Conservation (phyloP, 371 early-diverging fungal species). For the Mucor saturninus region DNA sequence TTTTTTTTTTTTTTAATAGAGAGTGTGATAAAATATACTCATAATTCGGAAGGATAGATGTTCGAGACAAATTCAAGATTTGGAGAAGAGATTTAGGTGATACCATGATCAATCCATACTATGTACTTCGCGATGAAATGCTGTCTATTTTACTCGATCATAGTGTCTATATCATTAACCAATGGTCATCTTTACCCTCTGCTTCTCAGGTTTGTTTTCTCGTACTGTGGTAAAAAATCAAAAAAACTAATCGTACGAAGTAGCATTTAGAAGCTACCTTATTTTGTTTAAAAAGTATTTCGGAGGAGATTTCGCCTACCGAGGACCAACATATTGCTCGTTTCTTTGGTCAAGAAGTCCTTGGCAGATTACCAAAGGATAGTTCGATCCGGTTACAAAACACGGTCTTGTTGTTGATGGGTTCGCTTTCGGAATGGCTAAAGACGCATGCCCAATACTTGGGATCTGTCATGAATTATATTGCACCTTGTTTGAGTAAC, state of each 20-base stretch:
- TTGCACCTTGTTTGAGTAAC: slow-evolving; percentile 66
- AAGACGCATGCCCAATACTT: slow-evolving; percentile 67
- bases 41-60: slow-evolving; percentile 32
- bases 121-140: slow-evolving; percentile 70
- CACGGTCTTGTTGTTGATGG: slow-evolving; percentile 55
- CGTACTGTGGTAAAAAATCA: too few species aligned
- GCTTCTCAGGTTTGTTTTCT: slow-evolving; percentile 27
- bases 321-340: slow-evolving; percentile 59
- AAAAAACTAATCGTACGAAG: too few species aligned
- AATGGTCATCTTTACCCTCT: slow-evolving; percentile 35
- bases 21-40: too few species aligned
- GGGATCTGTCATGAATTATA: slow-evolving; percentile 64
- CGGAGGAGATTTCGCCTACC: slow-evolving; percentile 68
- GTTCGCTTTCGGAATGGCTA: slow-evolving; percentile 78
- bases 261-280: slow-evolving; percentile 67
- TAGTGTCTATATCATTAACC: slow-evolving; percentile 46
- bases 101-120: slow-evolving; percentile 73
- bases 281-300: slow-evolving; percentile 68
- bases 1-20: neutral
- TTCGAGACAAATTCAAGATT: slow-evolving; percentile 65
- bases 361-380: slow-evolving; percentile 52
- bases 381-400: slow-evolving; percentile 50
- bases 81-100: slow-evolving; percentile 81
- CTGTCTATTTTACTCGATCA: slow-evolving; percentile 62
- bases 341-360: slow-evolving; percentile 64